Conservation (phyloP, 2,329 filamentous ascomycete genomes). For the Delphinella strobiligena region DNA sequence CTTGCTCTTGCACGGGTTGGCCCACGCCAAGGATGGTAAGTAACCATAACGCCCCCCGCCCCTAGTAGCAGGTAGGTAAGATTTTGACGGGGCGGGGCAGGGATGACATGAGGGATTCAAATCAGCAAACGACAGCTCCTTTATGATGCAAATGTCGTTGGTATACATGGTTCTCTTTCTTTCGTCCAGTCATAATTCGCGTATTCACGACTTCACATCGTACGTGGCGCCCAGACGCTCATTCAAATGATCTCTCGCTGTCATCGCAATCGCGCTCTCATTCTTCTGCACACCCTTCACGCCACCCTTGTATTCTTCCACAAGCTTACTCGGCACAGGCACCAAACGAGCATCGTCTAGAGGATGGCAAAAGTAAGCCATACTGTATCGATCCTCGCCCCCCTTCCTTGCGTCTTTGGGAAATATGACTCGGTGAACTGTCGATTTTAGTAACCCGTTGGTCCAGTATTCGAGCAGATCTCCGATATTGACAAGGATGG, state of each 20-base stretch:
- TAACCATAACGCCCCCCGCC: no score
- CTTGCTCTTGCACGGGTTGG: no score
- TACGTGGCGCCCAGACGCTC: slow-evolving; percentile 48
- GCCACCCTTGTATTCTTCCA: slow-evolving; percentile 27
- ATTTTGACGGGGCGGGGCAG: no score
- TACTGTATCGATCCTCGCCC: slow-evolving; percentile 41
- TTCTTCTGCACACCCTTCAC: slow-evolving; percentile 22
- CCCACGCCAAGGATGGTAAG: no score
- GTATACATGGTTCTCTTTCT: no score
- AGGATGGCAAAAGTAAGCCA: slow-evolving; percentile 54
- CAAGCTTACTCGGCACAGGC: slow-evolving; percentile 41
- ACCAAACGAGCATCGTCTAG: slow-evolving; percentile 42
- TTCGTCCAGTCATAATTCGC: no score
- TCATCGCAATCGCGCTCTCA: slow-evolving; percentile 39
- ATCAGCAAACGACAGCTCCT: no score
- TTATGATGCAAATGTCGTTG: no score
- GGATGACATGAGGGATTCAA: no score
- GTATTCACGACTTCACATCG: slow-evolving; percentile 22
- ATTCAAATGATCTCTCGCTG: slow-evolving; percentile 47
- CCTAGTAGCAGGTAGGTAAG: no score
- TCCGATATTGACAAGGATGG: slow-evolving; percentile 61
- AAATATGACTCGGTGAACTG: slow-evolving; percentile 81
- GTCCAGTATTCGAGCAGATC: slow-evolving; percentile 79
- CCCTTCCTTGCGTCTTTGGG: slow-evolving; percentile 23
- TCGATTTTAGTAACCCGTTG: slow-evolving; percentile 71